A percentile compares a stretch with the other conserved stretches of the same genome.
Conservation (phyloP, 1,284 basidiomycete genomes). For the Rhodofomes roseus region DNA sequence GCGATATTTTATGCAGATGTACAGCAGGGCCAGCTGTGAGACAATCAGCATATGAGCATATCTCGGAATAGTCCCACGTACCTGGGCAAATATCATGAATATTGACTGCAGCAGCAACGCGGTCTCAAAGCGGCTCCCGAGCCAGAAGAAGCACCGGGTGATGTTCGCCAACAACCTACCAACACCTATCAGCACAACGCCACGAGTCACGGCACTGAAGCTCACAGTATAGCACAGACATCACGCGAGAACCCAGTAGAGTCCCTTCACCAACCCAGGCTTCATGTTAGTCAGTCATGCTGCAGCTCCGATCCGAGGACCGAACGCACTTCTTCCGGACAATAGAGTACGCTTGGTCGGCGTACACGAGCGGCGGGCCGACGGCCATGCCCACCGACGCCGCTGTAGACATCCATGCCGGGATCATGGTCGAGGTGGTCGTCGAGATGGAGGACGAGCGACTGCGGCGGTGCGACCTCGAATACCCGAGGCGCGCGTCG, state of each 20-base stretch:
- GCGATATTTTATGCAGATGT: slow-evolving; percentile 73
- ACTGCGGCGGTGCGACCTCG: not conserved
- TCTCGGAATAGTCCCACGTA: slow-evolving; percentile 27
- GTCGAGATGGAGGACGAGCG: slow-evolving; percentile 8
- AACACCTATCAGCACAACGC: not conserved
- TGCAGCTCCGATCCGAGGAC: slow-evolving; percentile 1
- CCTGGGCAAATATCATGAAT: slow-evolving; percentile 80
- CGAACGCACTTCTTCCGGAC: slow-evolving; percentile 58
- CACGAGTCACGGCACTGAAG: no score
- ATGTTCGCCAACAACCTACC: slow-evolving; percentile 75
- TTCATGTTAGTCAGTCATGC: slow-evolving; percentile 15
- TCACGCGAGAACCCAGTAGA: slow-evolving; percentile 83
- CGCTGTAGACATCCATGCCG: slow-evolving; percentile 50
- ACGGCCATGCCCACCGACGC: slow-evolving; percentile 71
- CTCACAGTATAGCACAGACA: slow-evolving; percentile 74
- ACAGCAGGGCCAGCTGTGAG: slow-evolving; percentile 63
- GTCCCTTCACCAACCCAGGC: slow-evolving; percentile 46
- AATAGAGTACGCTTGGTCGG: slow-evolving; percentile 74
- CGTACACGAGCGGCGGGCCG: slow-evolving; percentile 75
- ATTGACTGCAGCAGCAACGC: slow-evolving; percentile 75
- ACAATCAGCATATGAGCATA: slow-evolving; percentile 4
- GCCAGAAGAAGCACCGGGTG: slow-evolving; percentile 84
- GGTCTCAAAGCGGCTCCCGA: slow-evolving; percentile 77
- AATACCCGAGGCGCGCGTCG: not conserved
- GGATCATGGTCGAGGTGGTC: slow-evolving; percentile 19